phyloP scores from a whole-genome alignment of 768 basidiomycete genomes.

The Pluteus cervinus region DNA sequence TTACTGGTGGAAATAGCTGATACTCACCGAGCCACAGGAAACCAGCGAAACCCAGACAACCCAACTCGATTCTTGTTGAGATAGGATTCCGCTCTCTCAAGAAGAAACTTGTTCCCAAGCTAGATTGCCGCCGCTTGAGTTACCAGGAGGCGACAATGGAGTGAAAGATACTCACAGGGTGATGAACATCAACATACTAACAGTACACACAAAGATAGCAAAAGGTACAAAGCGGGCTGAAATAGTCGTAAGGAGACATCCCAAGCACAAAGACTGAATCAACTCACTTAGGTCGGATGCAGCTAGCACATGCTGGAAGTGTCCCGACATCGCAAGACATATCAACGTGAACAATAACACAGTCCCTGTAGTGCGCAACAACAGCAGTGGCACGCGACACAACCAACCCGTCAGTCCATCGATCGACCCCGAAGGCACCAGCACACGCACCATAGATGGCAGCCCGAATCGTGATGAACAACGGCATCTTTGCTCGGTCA shows the following conservation, averaged over 20 bases:
- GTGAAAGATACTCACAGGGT: slow-evolving; percentile 46
- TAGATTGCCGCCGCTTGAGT: slow-evolving; percentile 17
- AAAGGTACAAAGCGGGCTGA: slow-evolving; percentile 84
- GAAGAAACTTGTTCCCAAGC: slow-evolving; percentile 60
- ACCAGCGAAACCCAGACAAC: slow-evolving; percentile 63
- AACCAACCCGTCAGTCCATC: slow-evolving; percentile 7
- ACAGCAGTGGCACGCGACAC: slow-evolving; percentile 2
- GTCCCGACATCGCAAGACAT: slow-evolving; percentile 73
- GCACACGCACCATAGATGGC: slow-evolving; percentile 63
- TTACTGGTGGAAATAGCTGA: neutral
- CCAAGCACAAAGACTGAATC: slow-evolving; percentile 4
- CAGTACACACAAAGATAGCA: slow-evolving; percentile 73
- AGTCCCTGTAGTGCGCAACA: slow-evolving; percentile 34
- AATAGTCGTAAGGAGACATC: slow-evolving; percentile 5
- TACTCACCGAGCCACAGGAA: slow-evolving; percentile 73
- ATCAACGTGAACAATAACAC: slow-evolving; percentile 73
- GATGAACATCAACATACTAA: slow-evolving; percentile 61
- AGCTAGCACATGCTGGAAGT: slow-evolving; percentile 66
- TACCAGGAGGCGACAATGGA: neutral
- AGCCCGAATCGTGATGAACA: slow-evolving; percentile 65
- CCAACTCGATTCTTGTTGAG: slow-evolving; percentile 71
- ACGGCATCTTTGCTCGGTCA: slow-evolving; percentile 57
- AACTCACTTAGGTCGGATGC: slow-evolving; percentile 76
- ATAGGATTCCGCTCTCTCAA: slow-evolving; percentile 69
- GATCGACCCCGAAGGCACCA: too few relatives aligned